Evolutionary conservation across 768 basidiomycete genomes (phyloP).

Genomic region (Calocybe gangraenosa): DNA sequence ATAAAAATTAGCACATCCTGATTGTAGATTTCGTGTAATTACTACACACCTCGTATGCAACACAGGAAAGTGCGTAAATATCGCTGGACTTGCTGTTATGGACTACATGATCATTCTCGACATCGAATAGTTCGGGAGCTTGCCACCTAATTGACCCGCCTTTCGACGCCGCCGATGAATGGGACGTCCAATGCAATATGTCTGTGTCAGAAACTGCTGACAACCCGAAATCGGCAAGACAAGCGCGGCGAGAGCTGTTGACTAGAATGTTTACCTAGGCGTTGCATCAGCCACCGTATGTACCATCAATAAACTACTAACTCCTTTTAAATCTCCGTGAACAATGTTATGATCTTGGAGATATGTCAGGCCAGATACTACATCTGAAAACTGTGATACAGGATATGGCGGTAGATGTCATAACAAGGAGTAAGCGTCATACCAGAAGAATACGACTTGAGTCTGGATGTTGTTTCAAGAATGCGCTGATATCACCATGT

Average conservation of each 20-base stretch:
- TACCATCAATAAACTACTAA: background rate
- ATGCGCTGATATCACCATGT: slow-evolving; percentile 3
- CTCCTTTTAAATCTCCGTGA: slow-evolving; percentile 10
- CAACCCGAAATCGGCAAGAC: background rate
- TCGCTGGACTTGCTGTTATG: background rate
- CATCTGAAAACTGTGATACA: slow-evolving; percentile 1
- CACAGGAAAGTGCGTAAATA: background rate
- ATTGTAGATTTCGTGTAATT: background rate
- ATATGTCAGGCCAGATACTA: slow-evolving; percentile 5
- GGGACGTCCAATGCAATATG: background rate
- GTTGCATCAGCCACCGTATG: background rate
- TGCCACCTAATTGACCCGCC: background rate
- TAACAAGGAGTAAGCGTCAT: background rate
- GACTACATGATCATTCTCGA: background rate
- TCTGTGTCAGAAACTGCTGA: background rate
- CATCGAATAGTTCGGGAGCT: background rate
- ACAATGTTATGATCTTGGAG: slow-evolving; percentile 5
- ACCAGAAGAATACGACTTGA: slow-evolving; percentile 1
- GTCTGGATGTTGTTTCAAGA: background rate
- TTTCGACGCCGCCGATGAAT: background rate
- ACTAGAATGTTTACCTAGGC: slow-evolving; percentile 12
- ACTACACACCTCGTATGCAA: background rate
- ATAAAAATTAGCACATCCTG: background rate
- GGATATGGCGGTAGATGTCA: background rate
- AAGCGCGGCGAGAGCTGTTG: slow-evolving; percentile 1